These are phyloP conservation scores for Camellia sinensis DNA, from an alignment of 148 eudicot species.

Conservation along the genomic window DNA sequence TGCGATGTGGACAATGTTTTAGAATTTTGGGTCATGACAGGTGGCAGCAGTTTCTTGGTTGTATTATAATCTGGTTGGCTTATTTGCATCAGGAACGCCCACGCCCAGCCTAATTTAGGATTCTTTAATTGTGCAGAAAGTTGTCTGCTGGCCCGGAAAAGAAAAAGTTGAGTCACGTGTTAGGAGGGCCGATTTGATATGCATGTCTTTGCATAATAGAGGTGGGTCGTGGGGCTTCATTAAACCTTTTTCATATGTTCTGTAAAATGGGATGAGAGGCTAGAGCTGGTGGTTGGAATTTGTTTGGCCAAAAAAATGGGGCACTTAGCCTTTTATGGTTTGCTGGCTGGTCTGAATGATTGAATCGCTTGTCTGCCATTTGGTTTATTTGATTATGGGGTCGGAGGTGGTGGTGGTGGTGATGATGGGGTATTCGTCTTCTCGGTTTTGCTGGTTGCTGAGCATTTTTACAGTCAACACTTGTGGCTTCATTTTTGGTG, in stretches of 20 bases:
- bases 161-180: not conserved
- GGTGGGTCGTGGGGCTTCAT: constrained; percentile 21
- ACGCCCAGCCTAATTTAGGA: constrained; percentile 6
- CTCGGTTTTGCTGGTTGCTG: not conserved
- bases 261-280: constrained; percentile 10
- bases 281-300: constrained; percentile 22
- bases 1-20: not conserved
- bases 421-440: not conserved
- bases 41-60: not conserved
- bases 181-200: not conserved
- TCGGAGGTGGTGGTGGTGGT: not conserved
- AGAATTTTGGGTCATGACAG: not conserved
- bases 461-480: not conserved
- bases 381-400: not conserved
- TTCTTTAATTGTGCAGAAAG: not conserved
- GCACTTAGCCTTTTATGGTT: constrained; percentile 1
- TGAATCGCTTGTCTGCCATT: constrained; percentile 25
- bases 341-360: constrained; percentile 21
- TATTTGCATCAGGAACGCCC: constrained; percentile 8
- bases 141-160: constrained; percentile 20
- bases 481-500: not conserved
- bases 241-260: constrained; percentile 16
- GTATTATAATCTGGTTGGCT: not conserved
- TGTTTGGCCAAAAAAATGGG: constrained; percentile 6
- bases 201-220: not conserved